Percentiles rank a stretch among this genome's conserved stretches.
phyloP scores from a whole-genome alignment of 805 yeast genomes.

The Candida piceae region DNA sequence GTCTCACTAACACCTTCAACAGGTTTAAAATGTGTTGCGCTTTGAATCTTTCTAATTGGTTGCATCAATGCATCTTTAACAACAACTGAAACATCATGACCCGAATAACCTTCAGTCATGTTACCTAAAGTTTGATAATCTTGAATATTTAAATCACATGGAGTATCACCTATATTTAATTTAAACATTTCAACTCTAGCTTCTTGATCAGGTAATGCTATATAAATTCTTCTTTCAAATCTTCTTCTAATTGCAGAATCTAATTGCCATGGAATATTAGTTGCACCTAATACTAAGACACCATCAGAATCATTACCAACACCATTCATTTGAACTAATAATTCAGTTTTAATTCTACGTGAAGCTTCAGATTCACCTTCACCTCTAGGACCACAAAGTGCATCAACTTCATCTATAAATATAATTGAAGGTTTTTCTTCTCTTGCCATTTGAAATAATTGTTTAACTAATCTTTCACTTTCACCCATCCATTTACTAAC shows the following conservation, averaged over 20 bases:
- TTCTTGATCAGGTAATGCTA: slow-evolving; percentile 89
- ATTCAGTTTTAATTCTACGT: slow-evolving; percentile 91
- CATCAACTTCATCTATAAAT: slow-evolving; percentile 97
- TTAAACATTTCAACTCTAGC: slow-evolving; percentile 94
- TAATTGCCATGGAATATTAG: slow-evolving; percentile 98
- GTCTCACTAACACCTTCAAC: slow-evolving; percentile 39
- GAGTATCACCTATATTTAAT: slow-evolving; percentile 84
- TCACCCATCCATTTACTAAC: slow-evolving; percentile 99
- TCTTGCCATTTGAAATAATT: slow-evolving; percentile 91
- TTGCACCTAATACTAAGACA: slow-evolving; percentile 92
- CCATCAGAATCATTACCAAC: slow-evolving; percentile 94
- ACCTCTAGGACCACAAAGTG: slow-evolving; percentile 95
- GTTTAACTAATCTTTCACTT: slow-evolving; percentile 92
- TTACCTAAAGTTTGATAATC: slow-evolving; percentile 79
- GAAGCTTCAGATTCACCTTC: slow-evolving; percentile 97
- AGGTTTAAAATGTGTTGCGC: slow-evolving; percentile 88
- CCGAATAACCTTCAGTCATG: slow-evolving; percentile 96
- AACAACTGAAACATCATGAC: slow-evolving; percentile 94
- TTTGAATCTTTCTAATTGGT: slow-evolving; percentile 92
- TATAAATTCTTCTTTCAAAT: slow-evolving; percentile 91
- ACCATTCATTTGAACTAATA: slow-evolving; percentile 97
- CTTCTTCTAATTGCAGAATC: slow-evolving; percentile 97
- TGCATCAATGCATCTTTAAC: slow-evolving; percentile 98
- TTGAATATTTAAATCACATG: slow-evolving; percentile 66
- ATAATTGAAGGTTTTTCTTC: slow-evolving; percentile 94